Evolutionary conservation across 106 monocot species (phyloP).

Genomic region (Agapanthus africanus): DNA sequence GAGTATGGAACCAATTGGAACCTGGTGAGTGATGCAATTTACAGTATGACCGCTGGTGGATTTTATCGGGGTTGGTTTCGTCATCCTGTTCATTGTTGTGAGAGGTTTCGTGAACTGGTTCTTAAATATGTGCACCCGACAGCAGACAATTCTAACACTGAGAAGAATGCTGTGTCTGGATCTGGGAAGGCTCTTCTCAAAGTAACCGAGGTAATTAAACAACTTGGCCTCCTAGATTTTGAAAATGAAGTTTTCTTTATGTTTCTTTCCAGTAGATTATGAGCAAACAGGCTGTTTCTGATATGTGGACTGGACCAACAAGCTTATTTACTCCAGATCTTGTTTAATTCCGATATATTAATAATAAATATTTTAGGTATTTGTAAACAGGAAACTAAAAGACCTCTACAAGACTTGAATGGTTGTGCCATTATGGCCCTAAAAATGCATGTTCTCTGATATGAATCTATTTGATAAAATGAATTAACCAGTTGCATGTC

Average conservation of each 20-base stretch:
- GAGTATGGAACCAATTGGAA: slow-evolving; percentile 87
- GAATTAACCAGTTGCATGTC: no score
- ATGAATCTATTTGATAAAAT: no score
- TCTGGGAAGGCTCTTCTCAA: slow-evolving; percentile 77
- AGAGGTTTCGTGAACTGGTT: slow-evolving; percentile 89
- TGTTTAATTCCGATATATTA: no score
- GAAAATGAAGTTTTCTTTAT: background rate
- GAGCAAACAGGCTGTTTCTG: background rate
- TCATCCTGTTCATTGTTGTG: slow-evolving; percentile 94
- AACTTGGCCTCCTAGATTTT: background rate
- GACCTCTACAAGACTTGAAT: no score
- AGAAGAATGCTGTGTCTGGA: slow-evolving; percentile 42
- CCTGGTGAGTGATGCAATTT: slow-evolving; percentile 62
- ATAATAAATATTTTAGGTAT: no score
- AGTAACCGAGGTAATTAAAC: slow-evolving; percentile 79
- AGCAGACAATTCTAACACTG: slow-evolving; percentile 39
- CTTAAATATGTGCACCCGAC: slow-evolving; percentile 59
- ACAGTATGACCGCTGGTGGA: slow-evolving; percentile 52
- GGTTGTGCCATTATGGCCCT: no score
- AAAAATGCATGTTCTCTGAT: no score
- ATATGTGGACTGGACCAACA: no score
- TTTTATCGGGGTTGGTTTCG: slow-evolving; percentile 74
- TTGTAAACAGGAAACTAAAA: no score
- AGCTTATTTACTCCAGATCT: no score
- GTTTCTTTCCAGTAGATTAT: background rate